These are phyloP conservation scores for Pelargonium hybrid DNA, from an alignment of 441 rosid species.

Conservation along the genomic window DNA sequence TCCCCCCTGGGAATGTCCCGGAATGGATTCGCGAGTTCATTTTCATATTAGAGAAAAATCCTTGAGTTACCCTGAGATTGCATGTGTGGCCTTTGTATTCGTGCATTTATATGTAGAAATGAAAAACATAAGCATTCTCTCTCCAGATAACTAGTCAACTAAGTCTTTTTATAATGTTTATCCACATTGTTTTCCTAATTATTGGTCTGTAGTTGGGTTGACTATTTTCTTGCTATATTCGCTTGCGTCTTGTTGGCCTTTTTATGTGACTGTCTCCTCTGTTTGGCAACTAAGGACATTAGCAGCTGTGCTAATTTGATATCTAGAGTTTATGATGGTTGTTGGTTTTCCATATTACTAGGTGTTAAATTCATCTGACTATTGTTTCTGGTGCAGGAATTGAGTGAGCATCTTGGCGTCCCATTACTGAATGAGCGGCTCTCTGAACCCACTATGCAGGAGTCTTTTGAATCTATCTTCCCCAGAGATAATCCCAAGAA, in stretches of 20 bases:
- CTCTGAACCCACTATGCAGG: slow-evolving; percentile 62
- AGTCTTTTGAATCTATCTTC: slow-evolving; percentile 69
- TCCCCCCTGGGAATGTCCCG: no score
- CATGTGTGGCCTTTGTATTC: not conserved
- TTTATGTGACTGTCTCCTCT: not conserved
- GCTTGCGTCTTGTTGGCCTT: not conserved
- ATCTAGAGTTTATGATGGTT: not conserved
- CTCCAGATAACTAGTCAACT: not conserved
- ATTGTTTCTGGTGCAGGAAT: slow-evolving; percentile 42
- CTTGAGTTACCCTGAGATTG: no score
- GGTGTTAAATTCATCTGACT: not conserved
- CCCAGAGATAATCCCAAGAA: slow-evolving; percentile 86
- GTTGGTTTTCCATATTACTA: not conserved
- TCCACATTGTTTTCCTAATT: not conserved
- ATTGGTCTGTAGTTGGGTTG: not conserved
- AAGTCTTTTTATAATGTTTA: no score
- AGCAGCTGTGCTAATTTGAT: not conserved
- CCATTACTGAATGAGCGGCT: slow-evolving; percentile 65
- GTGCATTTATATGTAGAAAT: not conserved
- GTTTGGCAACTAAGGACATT: not conserved
- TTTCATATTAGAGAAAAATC: no score
- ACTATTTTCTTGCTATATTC: not conserved
- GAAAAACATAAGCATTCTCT: not conserved
- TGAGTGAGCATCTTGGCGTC: slow-evolving; percentile 76
- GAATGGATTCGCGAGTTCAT: no score